Base-by-base conservation (phyloP, 2,329 filamentous ascomycete species). In the Helicocarpus griseus region DNA sequence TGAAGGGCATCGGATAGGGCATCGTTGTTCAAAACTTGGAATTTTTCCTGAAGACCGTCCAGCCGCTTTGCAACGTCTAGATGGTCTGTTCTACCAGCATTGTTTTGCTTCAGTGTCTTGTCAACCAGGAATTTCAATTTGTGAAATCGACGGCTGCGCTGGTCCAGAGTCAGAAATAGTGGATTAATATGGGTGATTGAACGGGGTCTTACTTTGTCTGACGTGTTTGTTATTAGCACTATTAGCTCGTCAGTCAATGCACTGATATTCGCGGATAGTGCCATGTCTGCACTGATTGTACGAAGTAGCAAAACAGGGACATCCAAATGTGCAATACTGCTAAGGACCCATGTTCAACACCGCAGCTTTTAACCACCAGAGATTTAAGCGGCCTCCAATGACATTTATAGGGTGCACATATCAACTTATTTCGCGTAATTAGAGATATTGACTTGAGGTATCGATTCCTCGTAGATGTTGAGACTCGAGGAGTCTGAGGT, bases 31-130 rank as follows among this genome's bases (percentile, higher is more conserved):
- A 88, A 77, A 50, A 97, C 77, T 29, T 82, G 79, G 60, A 96
- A 93, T 60, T 91, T 89, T 70, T 97, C 93, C 58, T 90, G 84
- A 2, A 96, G 74, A 1, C 87, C 87, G 46, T 81, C 74, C 1
- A 91, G 73, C 33, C 76, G 77, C 35, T 77, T 77, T 36, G 78
- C 72, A 19, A 90, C 79, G 41, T 86, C 82, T 62, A 90, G 90
- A 58, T 87, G 85, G 61, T 91, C 87, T 1, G 84, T 87, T 35
- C 85, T 79, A 31, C 79, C 72, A 63, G 79, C 81, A 44, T 68
- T 78, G 57, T 65, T 63, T 35, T 68, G 58, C 48, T 64, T 70
- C 22, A 73, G 54, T 40, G 61, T 61, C 35, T 60, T 64, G 46
- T 67, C 63, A 36, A 61, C 60, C 38, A 61, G 65, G 26, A 59